Base-by-base conservation (phyloP, 352 stramenopile genomes). In the Globisporangium cystogenes region DNA sequence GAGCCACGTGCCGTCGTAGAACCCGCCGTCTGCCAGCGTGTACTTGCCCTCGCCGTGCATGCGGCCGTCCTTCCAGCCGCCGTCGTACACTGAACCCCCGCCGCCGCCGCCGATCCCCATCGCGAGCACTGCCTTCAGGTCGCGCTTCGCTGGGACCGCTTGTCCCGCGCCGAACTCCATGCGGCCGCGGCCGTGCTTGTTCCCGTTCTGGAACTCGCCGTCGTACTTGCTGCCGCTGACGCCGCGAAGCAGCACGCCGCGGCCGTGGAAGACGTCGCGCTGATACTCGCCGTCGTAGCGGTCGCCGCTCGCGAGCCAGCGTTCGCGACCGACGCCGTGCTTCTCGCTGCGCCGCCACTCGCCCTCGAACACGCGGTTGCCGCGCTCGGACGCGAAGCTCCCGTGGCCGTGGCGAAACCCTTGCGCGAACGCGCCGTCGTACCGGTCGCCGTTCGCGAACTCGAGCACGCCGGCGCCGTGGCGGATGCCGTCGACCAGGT, bases 11-110 rank as follows among this genome's bases (percentile, higher is more conserved):
- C 79, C 79, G 42, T 90, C 72, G 47, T 88, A 88, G 58, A 83
- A 87, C 24, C 71, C 74, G 16, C 75, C 74, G 43, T 85, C 77
- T 2, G 53, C 55, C 14, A 70, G 70, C 14, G 67, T 81, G 59
- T 87, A 88, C 36, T 77, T 85, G 48, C 79, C 79, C 14, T 82
- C 51, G n/a, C 79, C 79, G 35, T 86, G 67, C 71, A 90, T 88
- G 10, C 76, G 67, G 1, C 79, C 76, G 41, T 87, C 63, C 15
- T 65, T 65, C 79, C 79, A 90, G n/a, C 65, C 37, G 0, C 79
- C 79, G 4, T 86, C 74, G 41, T 90, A 90, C 4, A 68, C 58
- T 0, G 64, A 65, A 18, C 24, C 52, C 11, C 18, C 45, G 11
- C 10, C 20, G 11, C 26, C 16, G 16, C 37, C 55, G 24, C 29